These are phyloP conservation scores for Fraxinus angustifolia DNA, from an alignment of 305 asterid genomes.

Conservation along the genomic window DNA sequence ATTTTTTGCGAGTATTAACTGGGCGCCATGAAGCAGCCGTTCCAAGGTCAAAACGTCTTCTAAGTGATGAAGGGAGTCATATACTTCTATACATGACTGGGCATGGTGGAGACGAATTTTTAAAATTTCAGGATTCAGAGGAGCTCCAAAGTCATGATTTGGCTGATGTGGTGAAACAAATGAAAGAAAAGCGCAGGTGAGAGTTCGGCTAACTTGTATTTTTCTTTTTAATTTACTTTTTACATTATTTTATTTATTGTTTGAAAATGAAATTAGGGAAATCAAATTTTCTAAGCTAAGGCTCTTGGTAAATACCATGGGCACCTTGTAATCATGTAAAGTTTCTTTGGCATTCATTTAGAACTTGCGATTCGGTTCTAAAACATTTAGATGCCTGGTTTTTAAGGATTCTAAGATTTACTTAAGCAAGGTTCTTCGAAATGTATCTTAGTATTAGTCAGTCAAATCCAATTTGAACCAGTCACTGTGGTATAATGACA, in stretches of 20 bases:
- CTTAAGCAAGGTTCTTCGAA: background rate
- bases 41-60: constrained; percentile 92
- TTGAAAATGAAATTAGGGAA: background rate
- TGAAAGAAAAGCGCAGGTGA: constrained; percentile 97
- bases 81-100: constrained; percentile 96
- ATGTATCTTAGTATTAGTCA: background rate
- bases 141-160: constrained; percentile 99
- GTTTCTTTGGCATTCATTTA: constrained; percentile 8
- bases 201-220: constrained; percentile 12
- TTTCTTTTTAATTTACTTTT: background rate
- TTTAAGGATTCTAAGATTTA: background rate
- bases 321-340: background rate
- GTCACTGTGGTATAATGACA: constrained; percentile 15
- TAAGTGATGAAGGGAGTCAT: constrained; percentile 99
- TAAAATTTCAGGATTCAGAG: constrained; percentile 94
- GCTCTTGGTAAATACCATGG: background rate
- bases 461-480: constrained; percentile 9
- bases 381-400: background rate
- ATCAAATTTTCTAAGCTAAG: background rate
- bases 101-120: constrained; percentile 96
- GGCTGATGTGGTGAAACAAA: constrained; percentile 98
- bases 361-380: constrained; percentile 10
- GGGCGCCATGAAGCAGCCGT: constrained; percentile 93
- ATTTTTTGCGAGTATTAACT: constrained; percentile 76
- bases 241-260: background rate